phyloP scores from a whole-genome alignment of 1,284 basidiomycete genomes.

The Coniferiporia weirii region DNA sequence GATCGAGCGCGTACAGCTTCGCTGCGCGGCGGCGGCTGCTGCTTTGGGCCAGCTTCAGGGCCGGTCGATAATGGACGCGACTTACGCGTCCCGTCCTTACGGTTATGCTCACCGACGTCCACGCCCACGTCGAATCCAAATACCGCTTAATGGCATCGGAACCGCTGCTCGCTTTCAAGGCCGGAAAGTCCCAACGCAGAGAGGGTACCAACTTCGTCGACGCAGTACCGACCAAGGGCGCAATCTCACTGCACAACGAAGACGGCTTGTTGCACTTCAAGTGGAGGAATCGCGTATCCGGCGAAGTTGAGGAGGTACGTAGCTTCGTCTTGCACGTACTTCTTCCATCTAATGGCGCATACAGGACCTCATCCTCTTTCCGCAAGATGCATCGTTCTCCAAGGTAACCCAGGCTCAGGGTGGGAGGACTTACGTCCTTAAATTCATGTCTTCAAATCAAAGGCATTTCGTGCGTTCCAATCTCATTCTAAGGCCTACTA shows the following conservation, averaged over 20 bases:
- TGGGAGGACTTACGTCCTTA: slow-evolving; percentile 72
- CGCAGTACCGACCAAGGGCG: slow-evolving; percentile 62
- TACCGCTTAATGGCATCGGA: slow-evolving; percentile 9
- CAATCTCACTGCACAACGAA: slow-evolving; percentile 61
- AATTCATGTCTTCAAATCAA: slow-evolving; percentile 76
- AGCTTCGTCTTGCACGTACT: not conserved
- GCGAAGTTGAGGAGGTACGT: slow-evolving; percentile 54
- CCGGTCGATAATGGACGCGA: not conserved
- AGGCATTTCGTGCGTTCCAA: slow-evolving; percentile 65
- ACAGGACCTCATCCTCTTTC: slow-evolving; percentile 71
- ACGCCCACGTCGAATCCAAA: slow-evolving; percentile 21
- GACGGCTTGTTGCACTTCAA: slow-evolving; percentile 72
- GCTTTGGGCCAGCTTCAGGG: not conserved
- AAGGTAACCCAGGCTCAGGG: slow-evolving; percentile 55
- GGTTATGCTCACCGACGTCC: slow-evolving; percentile 8
- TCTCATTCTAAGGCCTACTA: not conserved
- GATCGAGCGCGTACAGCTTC: slow-evolving; percentile 40
- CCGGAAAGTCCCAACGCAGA: slow-evolving; percentile 67
- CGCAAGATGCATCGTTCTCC: slow-evolving; percentile 69
- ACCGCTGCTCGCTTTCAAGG: slow-evolving; percentile 71
- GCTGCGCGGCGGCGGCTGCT: not conserved
- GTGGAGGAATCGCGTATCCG: slow-evolving; percentile 67
- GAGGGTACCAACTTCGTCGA: slow-evolving; percentile 63
- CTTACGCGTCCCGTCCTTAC: slow-evolving; percentile 4
- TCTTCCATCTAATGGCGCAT: slow-evolving; percentile 3